Conservation (phyloP, 106 monocot genomes). For the Allium fistulosum region DNA sequence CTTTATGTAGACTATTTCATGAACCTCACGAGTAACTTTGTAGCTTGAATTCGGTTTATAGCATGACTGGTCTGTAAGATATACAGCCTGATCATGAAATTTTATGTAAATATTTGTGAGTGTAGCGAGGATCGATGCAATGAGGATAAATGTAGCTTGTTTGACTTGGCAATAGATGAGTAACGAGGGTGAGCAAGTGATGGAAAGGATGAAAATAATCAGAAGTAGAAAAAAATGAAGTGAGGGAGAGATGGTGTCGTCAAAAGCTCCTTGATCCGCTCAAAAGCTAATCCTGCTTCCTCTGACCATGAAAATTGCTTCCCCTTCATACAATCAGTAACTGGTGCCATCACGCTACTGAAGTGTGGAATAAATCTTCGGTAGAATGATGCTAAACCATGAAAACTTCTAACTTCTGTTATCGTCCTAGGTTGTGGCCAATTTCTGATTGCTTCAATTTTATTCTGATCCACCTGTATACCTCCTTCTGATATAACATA, state of each 20-base stretch:
- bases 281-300: too few relatives aligned
- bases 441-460: too few relatives aligned
- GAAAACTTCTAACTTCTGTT: too few relatives aligned
- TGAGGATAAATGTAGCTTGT: background rate
- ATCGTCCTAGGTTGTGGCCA: too few relatives aligned
- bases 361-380: too few relatives aligned
- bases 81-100: slow-evolving; percentile 30
- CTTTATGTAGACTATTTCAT: slow-evolving; percentile 49
- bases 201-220: background rate
- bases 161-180: background rate
- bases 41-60: slow-evolving; percentile 21
- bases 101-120: slow-evolving; percentile 15
- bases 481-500: too few relatives aligned
- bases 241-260: background rate
- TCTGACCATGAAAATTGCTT: too few relatives aligned
- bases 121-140: background rate
- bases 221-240: slow-evolving; percentile 1
- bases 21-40: slow-evolving; percentile 32
- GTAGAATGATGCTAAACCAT: too few relatives aligned
- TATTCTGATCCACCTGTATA: too few relatives aligned
- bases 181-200: background rate
- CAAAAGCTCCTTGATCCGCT: too few relatives aligned
- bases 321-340: too few relatives aligned
- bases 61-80: slow-evolving; percentile 42
- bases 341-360: too few relatives aligned